These are phyloP conservation scores for Colletotrichum trifolii DNA, from an alignment of 2,329 filamentous ascomycete species.

Conservation along the genomic window DNA sequence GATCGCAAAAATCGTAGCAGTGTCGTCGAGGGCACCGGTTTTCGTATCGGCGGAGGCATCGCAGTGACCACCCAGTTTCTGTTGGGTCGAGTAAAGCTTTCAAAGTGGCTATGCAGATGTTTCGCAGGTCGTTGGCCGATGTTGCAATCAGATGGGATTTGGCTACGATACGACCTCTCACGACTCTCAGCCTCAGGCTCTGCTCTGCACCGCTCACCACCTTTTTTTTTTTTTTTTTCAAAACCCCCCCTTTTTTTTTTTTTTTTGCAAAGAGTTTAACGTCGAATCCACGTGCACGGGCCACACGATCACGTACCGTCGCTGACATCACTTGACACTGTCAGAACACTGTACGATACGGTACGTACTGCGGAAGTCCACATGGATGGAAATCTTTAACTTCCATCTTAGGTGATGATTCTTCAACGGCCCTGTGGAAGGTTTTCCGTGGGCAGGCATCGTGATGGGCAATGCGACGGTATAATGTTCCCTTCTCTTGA, in stretches of 20 bases:
- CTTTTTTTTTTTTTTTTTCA: slow-evolving; percentile 24
- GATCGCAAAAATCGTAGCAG: slow-evolving; percentile 79
- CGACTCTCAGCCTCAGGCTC: slow-evolving; percentile 1
- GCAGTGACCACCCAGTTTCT: slow-evolving; percentile 35
- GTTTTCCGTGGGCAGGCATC: background rate
- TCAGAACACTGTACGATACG: slow-evolving; percentile 2
- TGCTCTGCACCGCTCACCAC: too few species aligned
- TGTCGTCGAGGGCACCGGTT: slow-evolving; percentile 62
- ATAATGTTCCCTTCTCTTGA: background rate
- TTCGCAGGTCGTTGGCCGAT: background rate
- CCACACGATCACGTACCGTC: slow-evolving; percentile 17
- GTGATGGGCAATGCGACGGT: background rate
- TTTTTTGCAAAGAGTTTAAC: slow-evolving; percentile 28
- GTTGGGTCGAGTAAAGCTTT: too few species aligned
- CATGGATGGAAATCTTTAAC: slow-evolving; percentile 17
- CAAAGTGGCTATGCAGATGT: background rate
- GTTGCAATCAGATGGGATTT: background rate
- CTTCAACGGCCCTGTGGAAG: background rate
- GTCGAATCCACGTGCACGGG: slow-evolving; percentile 26
- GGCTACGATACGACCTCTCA: slow-evolving; percentile 7
- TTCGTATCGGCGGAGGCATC: slow-evolving; percentile 52
- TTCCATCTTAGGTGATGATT: slow-evolving; percentile 1
- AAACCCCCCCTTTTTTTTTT: slow-evolving; percentile 1
- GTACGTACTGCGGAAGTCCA: background rate
- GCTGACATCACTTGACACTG: slow-evolving; percentile 23